These are phyloP conservation scores for Diutina scorzettiae DNA, from an alignment of 1,139 yeast species.

Conservation along the genomic window DNA sequence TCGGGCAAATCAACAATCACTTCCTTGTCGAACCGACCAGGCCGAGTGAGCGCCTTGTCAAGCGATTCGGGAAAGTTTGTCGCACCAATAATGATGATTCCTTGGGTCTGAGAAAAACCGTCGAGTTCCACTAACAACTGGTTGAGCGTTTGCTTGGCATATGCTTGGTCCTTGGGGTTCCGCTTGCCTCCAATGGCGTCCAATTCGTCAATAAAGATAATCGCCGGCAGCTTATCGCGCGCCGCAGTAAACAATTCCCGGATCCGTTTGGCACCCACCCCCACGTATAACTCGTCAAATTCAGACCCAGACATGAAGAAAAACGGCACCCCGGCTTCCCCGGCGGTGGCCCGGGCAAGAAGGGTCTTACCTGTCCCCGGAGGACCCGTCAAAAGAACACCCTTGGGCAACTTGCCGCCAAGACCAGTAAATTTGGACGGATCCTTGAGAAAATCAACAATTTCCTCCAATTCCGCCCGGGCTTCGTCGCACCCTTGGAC, in stretches of 20 bases:
- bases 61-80: conserved; percentile 95
- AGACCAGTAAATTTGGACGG: conserved; percentile 92
- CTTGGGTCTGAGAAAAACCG: conserved; percentile 88
- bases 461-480: conserved; percentile 90
- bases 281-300: conserved; percentile 94
- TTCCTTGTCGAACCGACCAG: conserved; percentile 95
- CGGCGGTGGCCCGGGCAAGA: conserved; percentile 96
- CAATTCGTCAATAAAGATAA: conserved; percentile 89
- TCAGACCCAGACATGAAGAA: conserved; percentile 98
- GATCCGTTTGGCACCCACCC: conserved; percentile 97
- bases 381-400: conserved; percentile 94
- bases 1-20: conserved; percentile 95
- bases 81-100: conserved; percentile 94
- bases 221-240: conserved; percentile 91
- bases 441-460: conserved; percentile 90
- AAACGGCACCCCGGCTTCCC: conserved; percentile 98
- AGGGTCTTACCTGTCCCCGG: conserved; percentile 99
- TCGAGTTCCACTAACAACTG: conserved; percentile 92
- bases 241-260: conserved; percentile 91
- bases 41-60: conserved; percentile 95
- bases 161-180: conserved; percentile 95
- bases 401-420: conserved; percentile 96
- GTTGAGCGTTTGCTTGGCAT: conserved; percentile 92
- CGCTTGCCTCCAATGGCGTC: conserved; percentile 98
- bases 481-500: conserved; percentile 99